Base-by-base conservation (phyloP, 1,284 basidiomycete species). In the Malassezia vespertilionis region DNA sequence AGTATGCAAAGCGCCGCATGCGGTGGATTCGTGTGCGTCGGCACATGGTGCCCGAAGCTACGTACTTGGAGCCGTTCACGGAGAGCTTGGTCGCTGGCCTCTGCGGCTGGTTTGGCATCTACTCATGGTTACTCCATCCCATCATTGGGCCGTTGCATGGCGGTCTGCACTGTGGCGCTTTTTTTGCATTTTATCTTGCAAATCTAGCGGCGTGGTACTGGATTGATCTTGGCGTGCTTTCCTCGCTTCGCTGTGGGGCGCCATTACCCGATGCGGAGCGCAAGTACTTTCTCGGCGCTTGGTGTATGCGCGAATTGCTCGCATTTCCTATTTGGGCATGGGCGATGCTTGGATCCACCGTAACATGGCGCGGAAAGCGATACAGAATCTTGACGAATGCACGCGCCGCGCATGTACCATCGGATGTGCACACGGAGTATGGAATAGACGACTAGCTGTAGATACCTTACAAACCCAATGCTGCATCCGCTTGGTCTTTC, bases 1-100 rank as follows among this genome's bases (percentile, higher is more conserved):
- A 62, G 50, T 70, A 70, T 43, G 56, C 58, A 2, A 42, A 48
- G 22, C 54, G 67, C 22, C 49, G 67, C 11, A 65, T 68, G 58
- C 58, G 67, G n/a, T 70, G 67, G 67, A 70, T 70, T 23, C 61
- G 67, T 17, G 67, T 70, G 23, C 56, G 67, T 32, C 64, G 61
- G 26, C 57, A 60, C 56, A 70, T 70, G 65, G 57, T 61, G 9
- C 55, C 60, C 1, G 60, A 52, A 10, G 65, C 67, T 4, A 70
- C 67, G 4, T 40, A 58, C 33, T 40, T 63, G 28, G 67, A 70
- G 43, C 67, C 67, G 3, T 50, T 70, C 31, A 70, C 67, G 12
- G 67, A 70, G 45, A 63, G 60, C 24, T 43, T 66, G 24, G 46
- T 68, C 15, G 63, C 62, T 4, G 65, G 63, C 10, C 14, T 65